Percentiles rank a stretch among this genome's conserved stretches.
These are phyloP conservation scores for Erythrobasidium yunnanense DNA, from an alignment of 768 basidiomycete genomes.

Conservation along the genomic window DNA sequence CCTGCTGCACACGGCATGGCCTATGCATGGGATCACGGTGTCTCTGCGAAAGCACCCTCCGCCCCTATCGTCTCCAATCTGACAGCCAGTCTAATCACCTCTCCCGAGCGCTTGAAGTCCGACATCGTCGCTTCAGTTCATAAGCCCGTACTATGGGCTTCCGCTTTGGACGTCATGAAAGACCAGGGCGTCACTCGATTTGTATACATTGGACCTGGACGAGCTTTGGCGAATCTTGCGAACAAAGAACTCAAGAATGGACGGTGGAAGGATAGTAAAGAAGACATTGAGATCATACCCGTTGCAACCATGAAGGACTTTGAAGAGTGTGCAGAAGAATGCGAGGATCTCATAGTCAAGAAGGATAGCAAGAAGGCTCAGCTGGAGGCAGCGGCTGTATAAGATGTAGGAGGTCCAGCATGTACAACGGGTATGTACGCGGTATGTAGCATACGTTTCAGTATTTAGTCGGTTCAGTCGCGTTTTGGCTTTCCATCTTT, in stretches of 20 bases:
- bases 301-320: slow-evolving; percentile 13
- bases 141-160: slow-evolving; percentile 36
- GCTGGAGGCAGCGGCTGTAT: background rate
- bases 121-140: slow-evolving; percentile 37
- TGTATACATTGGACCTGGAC: slow-evolving; percentile 38
- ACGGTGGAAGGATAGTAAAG: slow-evolving; percentile 18
- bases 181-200: slow-evolving; percentile 24
- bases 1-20: slow-evolving; percentile 35
- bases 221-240: slow-evolving; percentile 37
- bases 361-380: background rate
- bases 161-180: slow-evolving; percentile 30
- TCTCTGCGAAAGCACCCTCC: slow-evolving; percentile 28
- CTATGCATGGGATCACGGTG: slow-evolving; percentile 29
- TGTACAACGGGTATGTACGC: too few relatives aligned
- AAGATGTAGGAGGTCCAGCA: too few relatives aligned
- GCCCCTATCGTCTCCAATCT: slow-evolving; percentile 35
- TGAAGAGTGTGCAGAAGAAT: background rate
- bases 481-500: too few relatives aligned
- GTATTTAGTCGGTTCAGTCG: too few relatives aligned
- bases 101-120: slow-evolving; percentile 33
- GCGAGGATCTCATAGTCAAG: background rate
- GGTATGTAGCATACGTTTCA: too few relatives aligned
- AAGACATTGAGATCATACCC: background rate
- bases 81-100: slow-evolving; percentile 32
- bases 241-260: slow-evolving; percentile 25